These are phyloP conservation scores for Penicillium italicum DNA, from an alignment of 2,329 filamentous ascomycete genomes.

Conservation along the genomic window DNA sequence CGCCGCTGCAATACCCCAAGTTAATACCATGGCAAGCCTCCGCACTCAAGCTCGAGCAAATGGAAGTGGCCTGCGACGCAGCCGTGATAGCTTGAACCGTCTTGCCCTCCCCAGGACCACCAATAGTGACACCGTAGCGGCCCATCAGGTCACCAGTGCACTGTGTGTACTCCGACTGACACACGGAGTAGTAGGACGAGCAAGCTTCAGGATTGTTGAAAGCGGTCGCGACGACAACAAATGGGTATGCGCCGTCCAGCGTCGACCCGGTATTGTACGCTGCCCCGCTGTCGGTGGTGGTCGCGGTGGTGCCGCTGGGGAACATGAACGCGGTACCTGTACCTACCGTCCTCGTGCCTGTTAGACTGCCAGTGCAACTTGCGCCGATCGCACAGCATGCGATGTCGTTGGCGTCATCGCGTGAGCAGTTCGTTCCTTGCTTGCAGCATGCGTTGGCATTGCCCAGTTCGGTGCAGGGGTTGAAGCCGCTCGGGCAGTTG, in stretches of 20 bases:
- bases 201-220: constrained; percentile 52
- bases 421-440: constrained; percentile 51
- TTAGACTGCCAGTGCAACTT: constrained; percentile 56
- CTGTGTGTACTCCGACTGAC: constrained; percentile 46
- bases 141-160: constrained; percentile 48
- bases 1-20: constrained; percentile 44
- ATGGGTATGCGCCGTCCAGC: constrained; percentile 52
- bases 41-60: constrained; percentile 47
- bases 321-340: constrained; percentile 35
- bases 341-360: constrained; percentile 24
- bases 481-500: constrained; percentile 52
- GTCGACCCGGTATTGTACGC: constrained; percentile 36
- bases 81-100: constrained; percentile 47
- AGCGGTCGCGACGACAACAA: constrained; percentile 52
- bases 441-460: constrained; percentile 56
- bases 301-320: constrained; percentile 32
- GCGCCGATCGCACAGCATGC: constrained; percentile 60
- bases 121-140: constrained; percentile 52
- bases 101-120: constrained; percentile 47
- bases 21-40: constrained; percentile 50
- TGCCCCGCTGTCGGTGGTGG: constrained; percentile 20
- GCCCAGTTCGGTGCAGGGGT: constrained; percentile 51
- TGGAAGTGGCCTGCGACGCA: constrained; percentile 40
- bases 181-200: constrained; percentile 53
- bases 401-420: constrained; percentile 55